phyloP scores from a whole-genome alignment of 2,329 filamentous ascomycete genomes.

The Penicillium sp. region DNA sequence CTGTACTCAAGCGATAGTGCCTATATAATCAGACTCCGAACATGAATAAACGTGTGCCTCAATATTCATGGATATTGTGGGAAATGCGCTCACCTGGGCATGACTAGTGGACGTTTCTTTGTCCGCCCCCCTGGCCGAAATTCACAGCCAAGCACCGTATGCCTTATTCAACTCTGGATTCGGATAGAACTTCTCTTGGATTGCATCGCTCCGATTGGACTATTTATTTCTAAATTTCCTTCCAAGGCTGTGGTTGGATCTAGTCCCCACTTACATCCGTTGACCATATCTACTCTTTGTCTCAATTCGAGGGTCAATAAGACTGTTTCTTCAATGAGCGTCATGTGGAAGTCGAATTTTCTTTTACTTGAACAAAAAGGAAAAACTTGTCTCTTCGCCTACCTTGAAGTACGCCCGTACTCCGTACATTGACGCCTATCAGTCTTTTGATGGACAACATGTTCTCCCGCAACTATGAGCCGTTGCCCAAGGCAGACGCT shows the following conservation, averaged over 20 bases:
- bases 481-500: not conserved
- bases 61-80: too few species aligned
- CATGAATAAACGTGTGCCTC: too few species aligned
- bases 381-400: not conserved
- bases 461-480: conserved; percentile 4
- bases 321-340: not conserved
- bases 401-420: not conserved
- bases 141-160: not conserved
- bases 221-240: not conserved
- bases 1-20: too few species aligned
- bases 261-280: not conserved
- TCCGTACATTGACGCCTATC: not conserved
- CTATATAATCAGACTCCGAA: too few species aligned
- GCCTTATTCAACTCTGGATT: not conserved
- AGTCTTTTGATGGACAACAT: not conserved
- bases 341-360: not conserved
- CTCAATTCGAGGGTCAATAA: not conserved
- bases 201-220: not conserved
- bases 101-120: not conserved
- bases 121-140: not conserved
- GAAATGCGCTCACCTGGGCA: too few species aligned
- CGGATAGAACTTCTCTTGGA: not conserved
- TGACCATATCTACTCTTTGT: conserved; percentile 3
- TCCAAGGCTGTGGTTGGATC: not conserved
- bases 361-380: not conserved